Conservation (phyloP, 805 yeast genomes). For the Diddensiella caesifluorescens region DNA sequence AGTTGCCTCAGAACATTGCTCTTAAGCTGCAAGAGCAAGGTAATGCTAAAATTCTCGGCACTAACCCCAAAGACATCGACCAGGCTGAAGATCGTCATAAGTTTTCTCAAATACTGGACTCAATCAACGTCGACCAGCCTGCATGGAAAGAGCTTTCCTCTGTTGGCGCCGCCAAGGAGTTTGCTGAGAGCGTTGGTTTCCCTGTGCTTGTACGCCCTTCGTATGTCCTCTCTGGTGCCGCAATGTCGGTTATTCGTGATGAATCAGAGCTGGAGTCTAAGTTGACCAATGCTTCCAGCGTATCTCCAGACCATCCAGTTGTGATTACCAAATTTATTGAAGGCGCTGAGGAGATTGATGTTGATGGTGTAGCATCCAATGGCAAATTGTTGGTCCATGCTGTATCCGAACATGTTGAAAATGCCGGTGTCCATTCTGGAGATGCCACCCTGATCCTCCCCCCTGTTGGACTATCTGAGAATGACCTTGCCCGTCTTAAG, state of each 20-base stretch:
- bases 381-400: constrained; percentile 92
- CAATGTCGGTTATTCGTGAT: constrained; percentile 87
- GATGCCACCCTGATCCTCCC: constrained; percentile 95
- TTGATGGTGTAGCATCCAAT: constrained; percentile 90
- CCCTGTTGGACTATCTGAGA: constrained; percentile 71
- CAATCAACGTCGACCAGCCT: constrained; percentile 93
- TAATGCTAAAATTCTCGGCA: constrained; percentile 88
- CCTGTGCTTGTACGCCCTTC: constrained; percentile 98
- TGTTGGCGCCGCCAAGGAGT: constrained; percentile 72
- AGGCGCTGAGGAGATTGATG: constrained; percentile 95
- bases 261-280: constrained; percentile 76
- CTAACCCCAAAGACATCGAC: constrained; percentile 91
- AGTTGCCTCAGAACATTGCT: constrained; percentile 96
- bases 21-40: constrained; percentile 64
- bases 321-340: constrained; percentile 93
- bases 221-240: constrained; percentile 95
- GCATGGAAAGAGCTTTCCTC: constrained; percentile 95
- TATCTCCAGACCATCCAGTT: constrained; percentile 94
- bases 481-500: constrained; percentile 65
- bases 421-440: constrained; percentile 98
- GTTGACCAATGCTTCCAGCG: constrained; percentile 82
- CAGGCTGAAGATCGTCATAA: constrained; percentile 98
- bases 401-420: constrained; percentile 95
- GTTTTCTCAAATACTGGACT: constrained; percentile 88
- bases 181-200: constrained; percentile 82